Base-by-base conservation (phyloP, 768 basidiomycete species). In the Neoboletus magnificus region DNA sequence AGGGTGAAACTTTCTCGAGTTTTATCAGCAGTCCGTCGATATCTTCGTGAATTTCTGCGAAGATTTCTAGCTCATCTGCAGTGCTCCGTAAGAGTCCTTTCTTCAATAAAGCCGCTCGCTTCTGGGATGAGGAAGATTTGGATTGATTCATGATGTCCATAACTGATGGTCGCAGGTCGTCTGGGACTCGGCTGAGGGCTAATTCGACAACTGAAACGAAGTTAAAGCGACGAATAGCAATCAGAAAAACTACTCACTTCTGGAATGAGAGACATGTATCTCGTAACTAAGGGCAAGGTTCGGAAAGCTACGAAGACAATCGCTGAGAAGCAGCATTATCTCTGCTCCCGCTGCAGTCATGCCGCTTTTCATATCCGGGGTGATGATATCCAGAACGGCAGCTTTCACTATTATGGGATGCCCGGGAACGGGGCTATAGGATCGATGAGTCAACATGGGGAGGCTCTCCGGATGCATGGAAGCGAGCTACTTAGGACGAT, bases 311-410 rank as follows among this genome's bases (percentile, higher is more conserved):
- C 85, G 80, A 32, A 93, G 73, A 54, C 82, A 83, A 53, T 85
- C 80, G 56, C 82, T 83, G 16, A 84, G 80, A 16, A 93, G 76
- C 3, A 85, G 76, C 46, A 94, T 81, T 2, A 86, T 73, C 68
- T 94, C 92, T 11, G 87, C 89, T 9, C 81, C 82, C 16, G 90
- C 85, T 11, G 87, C 89, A 25, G 81, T 70, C 10, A 84, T 81
- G 2, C 89, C 87, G 22, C 72, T 77, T 40, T 73, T 75, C 33
- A 87, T 64, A 62, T 93, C 91, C 0, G 84, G 83, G 12, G 87
- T 87, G 57, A 94, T 87, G 50, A 94, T 91, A 67, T 94, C 91
- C 58, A 92, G 85, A 22, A 89, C 79, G 0, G 91, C 91, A 1
- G 85, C 88, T 63, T 90, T 91, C 51, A 79, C 77, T 46, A 79